A percentile compares a stretch with the other conserved stretches of the same genome.
Conservation (phyloP, 2,329 filamentous ascomycete genomes). For the Zalaria sp. region DNA sequence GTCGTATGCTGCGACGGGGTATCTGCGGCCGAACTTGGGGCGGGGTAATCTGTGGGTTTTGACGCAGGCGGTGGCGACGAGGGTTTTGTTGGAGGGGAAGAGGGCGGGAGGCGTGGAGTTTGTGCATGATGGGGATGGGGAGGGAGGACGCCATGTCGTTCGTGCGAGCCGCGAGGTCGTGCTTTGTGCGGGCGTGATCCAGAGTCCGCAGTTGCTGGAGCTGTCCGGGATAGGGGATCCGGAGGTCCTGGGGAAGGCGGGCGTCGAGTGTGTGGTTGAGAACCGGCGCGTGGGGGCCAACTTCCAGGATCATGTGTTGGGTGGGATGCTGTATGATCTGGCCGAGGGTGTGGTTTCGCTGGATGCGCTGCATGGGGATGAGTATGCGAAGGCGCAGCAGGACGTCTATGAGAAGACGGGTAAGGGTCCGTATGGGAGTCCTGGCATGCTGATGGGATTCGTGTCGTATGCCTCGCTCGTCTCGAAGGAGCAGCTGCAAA, state of each 20-base stretch:
- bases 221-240: constrained; percentile 42
- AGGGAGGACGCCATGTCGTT: constrained; percentile 19
- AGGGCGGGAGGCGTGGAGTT: constrained; percentile 26
- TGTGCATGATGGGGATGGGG: constrained; percentile 2
- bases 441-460: constrained; percentile 22
- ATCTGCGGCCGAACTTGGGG: constrained; percentile 15
- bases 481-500: constrained; percentile 13
- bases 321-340: constrained; percentile 16
- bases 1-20: constrained; percentile 19
- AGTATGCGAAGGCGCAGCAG: constrained; percentile 19
- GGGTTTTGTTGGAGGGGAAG: constrained; percentile 14
- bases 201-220: constrained; percentile 43
- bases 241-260: constrained; percentile 23
- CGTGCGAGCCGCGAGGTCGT: constrained; percentile 35
- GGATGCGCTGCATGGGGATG: constrained; percentile 20
- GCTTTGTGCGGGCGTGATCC: constrained; percentile 39
- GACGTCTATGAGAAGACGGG: constrained; percentile 18
- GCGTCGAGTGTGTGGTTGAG: constrained; percentile 26
- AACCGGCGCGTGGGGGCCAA: constrained; percentile 33
- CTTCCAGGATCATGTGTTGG: constrained; percentile 29
- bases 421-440: constrained; percentile 19
- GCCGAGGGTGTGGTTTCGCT: constrained; percentile 16
- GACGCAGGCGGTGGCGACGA: constrained; percentile 15
- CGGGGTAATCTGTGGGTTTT: constrained; percentile 17
- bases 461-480: constrained; percentile 18